Evolutionary conservation across 345 rosid genomes (phyloP).

Genomic region (Arabis alpina): DNA sequence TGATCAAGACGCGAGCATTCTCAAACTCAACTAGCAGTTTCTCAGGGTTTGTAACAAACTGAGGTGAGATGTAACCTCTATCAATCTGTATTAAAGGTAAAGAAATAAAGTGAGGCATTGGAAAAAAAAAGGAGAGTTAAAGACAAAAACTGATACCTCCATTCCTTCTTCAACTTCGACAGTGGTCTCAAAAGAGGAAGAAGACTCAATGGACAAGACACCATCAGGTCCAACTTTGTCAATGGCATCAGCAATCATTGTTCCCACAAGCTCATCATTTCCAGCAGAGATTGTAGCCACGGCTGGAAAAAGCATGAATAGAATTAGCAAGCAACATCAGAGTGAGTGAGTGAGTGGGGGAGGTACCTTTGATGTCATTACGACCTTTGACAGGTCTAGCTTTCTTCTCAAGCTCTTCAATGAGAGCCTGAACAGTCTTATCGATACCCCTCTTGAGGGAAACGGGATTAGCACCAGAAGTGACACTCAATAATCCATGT

Average conservation of each 20-base stretch:
- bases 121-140: neutral
- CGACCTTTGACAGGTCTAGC: conserved; percentile 88
- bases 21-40: conserved; percentile 89
- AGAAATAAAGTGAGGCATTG: neutral
- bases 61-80: conserved; percentile 95
- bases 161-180: conserved; percentile 99
- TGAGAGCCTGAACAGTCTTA: conserved; percentile 75
- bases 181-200: conserved; percentile 94
- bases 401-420: conserved; percentile 84
- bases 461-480: conserved; percentile 97
- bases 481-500: conserved; percentile 84
- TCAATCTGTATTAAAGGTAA: conserved; percentile 62
- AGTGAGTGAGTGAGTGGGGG: neutral
- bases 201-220: conserved; percentile 95
- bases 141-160: conserved; percentile 59
- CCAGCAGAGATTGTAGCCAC: conserved; percentile 97
- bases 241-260: conserved; percentile 97
- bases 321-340: neutral
- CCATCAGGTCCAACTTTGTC: conserved; percentile 99
- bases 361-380: conserved; percentile 85
- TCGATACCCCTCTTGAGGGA: conserved; percentile 89
- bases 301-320: conserved; percentile 47
- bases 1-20: conserved; percentile 87
- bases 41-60: conserved; percentile 93
- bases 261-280: conserved; percentile 90